These are phyloP conservation scores for Solanum bulbocastanum DNA, from an alignment of 257 asterid genomes.

Conservation along the genomic window DNA sequence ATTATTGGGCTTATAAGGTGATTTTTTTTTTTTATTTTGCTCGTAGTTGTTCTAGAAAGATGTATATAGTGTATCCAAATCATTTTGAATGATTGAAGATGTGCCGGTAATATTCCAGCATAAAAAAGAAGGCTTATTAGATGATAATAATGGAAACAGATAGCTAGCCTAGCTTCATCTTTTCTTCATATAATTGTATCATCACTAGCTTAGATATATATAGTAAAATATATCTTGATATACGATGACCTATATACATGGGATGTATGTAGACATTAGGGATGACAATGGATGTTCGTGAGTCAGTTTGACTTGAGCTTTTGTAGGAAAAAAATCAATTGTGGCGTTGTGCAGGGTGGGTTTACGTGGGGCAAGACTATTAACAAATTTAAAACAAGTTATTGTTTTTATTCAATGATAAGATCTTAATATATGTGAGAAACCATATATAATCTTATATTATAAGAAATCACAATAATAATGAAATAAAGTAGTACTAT, in stretches of 20 bases:
- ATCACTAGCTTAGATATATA: background rate
- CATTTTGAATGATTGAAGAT: background rate
- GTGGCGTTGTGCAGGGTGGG: background rate
- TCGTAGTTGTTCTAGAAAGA: background rate
- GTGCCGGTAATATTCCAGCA: background rate
- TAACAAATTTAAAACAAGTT: background rate
- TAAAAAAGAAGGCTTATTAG: background rate
- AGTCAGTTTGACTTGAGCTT: background rate
- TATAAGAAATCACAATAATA: background rate
- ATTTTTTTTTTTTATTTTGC: background rate
- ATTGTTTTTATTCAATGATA: background rate
- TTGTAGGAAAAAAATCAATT: background rate
- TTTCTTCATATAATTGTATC: background rate
- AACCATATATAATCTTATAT: background rate
- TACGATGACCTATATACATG: background rate
- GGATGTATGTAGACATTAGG: background rate
- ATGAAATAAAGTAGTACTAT: background rate
- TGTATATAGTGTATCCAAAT: background rate
- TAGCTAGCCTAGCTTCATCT: background rate
- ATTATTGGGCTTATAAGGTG: background rate
- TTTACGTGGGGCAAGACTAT: background rate
- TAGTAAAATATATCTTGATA: background rate
- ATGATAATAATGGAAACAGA: background rate
- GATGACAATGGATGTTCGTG: background rate
- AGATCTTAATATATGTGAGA: background rate